Evolutionary conservation across 1,284 basidiomycete species (phyloP).

Genomic region (Naganishia albida): DNA sequence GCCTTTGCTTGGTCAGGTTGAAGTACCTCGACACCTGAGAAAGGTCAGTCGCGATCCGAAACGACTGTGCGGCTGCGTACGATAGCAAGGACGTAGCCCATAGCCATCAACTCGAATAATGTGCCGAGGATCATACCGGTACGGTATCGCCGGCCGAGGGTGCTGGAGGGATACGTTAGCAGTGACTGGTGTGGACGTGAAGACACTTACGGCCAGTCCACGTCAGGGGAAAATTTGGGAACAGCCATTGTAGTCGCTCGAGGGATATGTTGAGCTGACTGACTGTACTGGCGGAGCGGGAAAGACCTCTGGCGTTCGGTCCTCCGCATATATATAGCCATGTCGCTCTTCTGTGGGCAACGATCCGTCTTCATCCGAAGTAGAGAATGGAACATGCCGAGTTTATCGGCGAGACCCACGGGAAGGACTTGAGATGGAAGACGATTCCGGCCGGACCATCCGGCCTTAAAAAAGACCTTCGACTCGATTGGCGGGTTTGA

Average conservation of each 20-base stretch:
- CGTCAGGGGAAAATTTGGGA: background rate
- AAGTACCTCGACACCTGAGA: constrained; percentile 19
- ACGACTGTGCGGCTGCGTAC: background rate
- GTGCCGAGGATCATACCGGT: constrained; percentile 16
- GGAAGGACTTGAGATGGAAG: background rate
- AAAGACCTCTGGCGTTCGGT: background rate
- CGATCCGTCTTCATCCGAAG: no score
- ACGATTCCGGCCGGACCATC: no score
- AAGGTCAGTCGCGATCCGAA: background rate
- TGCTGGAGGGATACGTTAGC: background rate
- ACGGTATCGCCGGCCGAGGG: constrained; percentile 14
- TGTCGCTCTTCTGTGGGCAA: no score
- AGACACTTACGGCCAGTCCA: constrained; percentile 17
- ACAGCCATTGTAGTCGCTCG: background rate
- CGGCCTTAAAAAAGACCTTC: no score
- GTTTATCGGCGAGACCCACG: background rate
- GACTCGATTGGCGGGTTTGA: no score
- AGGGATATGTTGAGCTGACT: background rate
- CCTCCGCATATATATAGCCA: no score
- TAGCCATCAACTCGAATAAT: constrained; percentile 8
- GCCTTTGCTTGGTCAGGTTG: constrained; percentile 3
- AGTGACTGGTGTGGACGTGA: background rate
- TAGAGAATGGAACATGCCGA: no score
- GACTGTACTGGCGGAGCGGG: background rate
- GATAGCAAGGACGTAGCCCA: constrained; percentile 9